Evolutionary conservation across 2,329 filamentous ascomycete species (phyloP), one percentile per base, ranked within the genome.

Genomic region (Neofusicoccum sp.): DNA sequence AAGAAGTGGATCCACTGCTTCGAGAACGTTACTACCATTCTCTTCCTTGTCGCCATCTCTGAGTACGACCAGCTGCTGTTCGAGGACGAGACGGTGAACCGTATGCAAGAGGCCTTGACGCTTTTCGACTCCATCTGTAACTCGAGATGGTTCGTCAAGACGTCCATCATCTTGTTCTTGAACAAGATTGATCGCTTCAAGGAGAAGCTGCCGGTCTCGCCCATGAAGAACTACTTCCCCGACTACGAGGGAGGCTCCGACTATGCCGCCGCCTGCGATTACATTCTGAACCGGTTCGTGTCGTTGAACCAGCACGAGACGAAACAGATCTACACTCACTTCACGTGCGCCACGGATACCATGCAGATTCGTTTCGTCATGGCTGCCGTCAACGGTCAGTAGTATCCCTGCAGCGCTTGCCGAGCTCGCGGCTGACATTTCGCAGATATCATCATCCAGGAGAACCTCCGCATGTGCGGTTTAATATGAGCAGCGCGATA

Each of bases 1-100:
- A 97, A 97, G 89, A 97, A 97, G 86, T 97, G 93, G 93, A 97
- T 97, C 69, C 93, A 97, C 81, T 96, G 93, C 81, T 97, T 97
- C 78, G 93, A 97, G 81, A 96, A 97, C 70, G 93, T 97, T 71
- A 96, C 92, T 7, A 96, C 93, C 8, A 96, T 97, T 69, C 89
- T 97, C 40, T 97, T 97, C 87, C 81, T 96, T 60, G 93, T 97
- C 67, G 93, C 93, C 77, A 96, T 97, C 69, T 96, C 92, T 67
- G 93, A 96, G 78, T 97, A 97, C 81, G 93, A 97, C 75, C 93
- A 96, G 80, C 83, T 96, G 64, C 84, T 97, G 47, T 96, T 97
- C 75, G 93, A 97, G 75, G 93, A 97, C 73, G 93, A 96, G 82
- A 96, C 90, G 0, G 90, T 74, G 74, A 89, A 89, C 78, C 84